phyloP scores from a whole-genome alignment of 2,329 filamentous ascomycete species.

The Paracoccidioides brasiliensis region DNA sequence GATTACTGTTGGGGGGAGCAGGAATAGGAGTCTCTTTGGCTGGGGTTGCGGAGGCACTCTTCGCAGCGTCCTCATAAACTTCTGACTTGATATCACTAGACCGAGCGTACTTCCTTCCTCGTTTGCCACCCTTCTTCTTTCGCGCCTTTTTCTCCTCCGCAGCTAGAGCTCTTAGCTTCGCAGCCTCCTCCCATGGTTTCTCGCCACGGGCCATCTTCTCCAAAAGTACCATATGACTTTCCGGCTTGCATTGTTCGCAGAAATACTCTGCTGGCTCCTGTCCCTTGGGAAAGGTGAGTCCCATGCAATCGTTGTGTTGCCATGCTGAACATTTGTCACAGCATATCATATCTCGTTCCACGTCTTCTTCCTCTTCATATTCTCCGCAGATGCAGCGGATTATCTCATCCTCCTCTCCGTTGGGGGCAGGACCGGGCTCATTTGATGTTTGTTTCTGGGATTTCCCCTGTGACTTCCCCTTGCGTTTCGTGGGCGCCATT shows the following conservation, averaged over 20 bases:
- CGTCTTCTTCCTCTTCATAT: slow-evolving; percentile 71
- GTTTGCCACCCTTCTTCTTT: slow-evolving; percentile 43
- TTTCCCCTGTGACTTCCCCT: slow-evolving; percentile 35
- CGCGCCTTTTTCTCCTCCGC: slow-evolving; percentile 43
- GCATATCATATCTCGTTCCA: slow-evolving; percentile 84
- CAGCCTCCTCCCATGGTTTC: slow-evolving; percentile 68
- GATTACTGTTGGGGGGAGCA: slow-evolving; percentile 18
- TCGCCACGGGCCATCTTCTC: slow-evolving; percentile 67
- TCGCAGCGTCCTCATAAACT: slow-evolving; percentile 26
- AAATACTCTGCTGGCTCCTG: slow-evolving; percentile 75
- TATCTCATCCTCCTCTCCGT: slow-evolving; percentile 52
- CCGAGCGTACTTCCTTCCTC: slow-evolving; percentile 50
- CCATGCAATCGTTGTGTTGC: slow-evolving; percentile 97
- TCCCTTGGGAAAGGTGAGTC: slow-evolving; percentile 61
- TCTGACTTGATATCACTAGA: slow-evolving; percentile 49
- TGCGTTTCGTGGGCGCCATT: slow-evolving; percentile 34
- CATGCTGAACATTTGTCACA: slow-evolving; percentile 87
- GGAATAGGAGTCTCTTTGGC: slow-evolving; percentile 16
- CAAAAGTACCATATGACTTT: slow-evolving; percentile 69
- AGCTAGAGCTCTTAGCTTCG: slow-evolving; percentile 50
- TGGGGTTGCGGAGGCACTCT: slow-evolving; percentile 14
- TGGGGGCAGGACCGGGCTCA: slow-evolving; percentile 32
- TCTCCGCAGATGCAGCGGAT: slow-evolving; percentile 91
- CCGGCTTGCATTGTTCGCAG: slow-evolving; percentile 78
- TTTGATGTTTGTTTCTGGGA: slow-evolving; percentile 34